phyloP scores from a whole-genome alignment of 2,329 filamentous ascomycete species.

The Teratosphaeria epicoccoides region DNA sequence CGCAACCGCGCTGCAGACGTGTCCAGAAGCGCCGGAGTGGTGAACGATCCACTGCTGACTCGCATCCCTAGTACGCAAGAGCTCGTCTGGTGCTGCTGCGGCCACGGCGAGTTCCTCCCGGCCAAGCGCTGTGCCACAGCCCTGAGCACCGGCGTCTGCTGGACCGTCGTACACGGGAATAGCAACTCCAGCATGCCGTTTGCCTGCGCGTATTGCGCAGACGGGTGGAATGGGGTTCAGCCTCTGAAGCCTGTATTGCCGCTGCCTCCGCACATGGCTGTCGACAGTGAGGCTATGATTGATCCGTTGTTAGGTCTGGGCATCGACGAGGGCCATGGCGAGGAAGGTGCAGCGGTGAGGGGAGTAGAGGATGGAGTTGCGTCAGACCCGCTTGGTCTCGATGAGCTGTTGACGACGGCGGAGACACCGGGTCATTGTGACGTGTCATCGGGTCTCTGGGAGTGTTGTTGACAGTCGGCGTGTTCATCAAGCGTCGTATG shows the following conservation, averaged over 20 bases:
- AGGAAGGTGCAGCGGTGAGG: neutral
- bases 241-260: neutral
- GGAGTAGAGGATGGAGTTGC: neutral
- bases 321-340: neutral
- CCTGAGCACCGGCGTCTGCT: slow-evolving; percentile 13
- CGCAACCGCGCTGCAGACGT: neutral
- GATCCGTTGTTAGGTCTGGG: neutral
- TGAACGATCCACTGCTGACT: slow-evolving; percentile 11
- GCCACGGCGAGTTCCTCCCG: slow-evolving; percentile 24
- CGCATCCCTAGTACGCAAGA: slow-evolving; percentile 18
- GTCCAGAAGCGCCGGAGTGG: neutral
- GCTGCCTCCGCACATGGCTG: neutral
- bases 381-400: neutral
- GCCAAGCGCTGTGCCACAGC: slow-evolving; percentile 16
- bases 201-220: slow-evolving; percentile 21
- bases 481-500: no score
- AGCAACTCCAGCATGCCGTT: slow-evolving; percentile 13
- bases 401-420: neutral
- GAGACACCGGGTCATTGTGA: neutral
- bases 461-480: no score
- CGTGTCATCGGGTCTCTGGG: neutral
- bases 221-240: slow-evolving; percentile 11
- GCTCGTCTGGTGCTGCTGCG: slow-evolving; percentile 25
- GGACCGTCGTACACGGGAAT: slow-evolving; percentile 20
- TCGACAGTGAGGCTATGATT: no score